These are phyloP conservation scores for Neoarthrinium moseri DNA, from an alignment of 2,329 filamentous ascomycete genomes.

Conservation along the genomic window DNA sequence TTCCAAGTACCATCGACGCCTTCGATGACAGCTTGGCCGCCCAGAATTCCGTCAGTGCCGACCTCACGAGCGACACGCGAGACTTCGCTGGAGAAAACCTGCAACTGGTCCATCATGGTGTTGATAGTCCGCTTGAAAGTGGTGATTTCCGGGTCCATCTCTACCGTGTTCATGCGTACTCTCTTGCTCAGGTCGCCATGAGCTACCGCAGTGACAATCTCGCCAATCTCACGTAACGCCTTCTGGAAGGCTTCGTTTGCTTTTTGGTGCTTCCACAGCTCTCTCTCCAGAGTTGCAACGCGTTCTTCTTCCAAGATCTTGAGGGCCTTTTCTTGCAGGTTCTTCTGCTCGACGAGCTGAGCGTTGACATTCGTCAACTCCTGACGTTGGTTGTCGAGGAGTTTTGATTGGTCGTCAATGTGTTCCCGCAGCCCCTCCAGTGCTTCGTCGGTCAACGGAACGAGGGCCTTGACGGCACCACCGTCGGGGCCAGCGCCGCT, in stretches of 20 bases:
- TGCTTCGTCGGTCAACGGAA: slow-evolving; percentile 74
- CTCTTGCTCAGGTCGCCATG: slow-evolving; percentile 96
- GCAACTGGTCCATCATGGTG: slow-evolving; percentile 97
- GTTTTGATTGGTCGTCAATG: slow-evolving; percentile 88
- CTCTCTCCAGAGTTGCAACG: slow-evolving; percentile 84
- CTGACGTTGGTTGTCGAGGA: slow-evolving; percentile 83
- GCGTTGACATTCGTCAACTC: slow-evolving; percentile 84
- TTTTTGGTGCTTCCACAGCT: slow-evolving; percentile 95
- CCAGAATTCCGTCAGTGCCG: slow-evolving; percentile 90
- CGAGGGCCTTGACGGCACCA: slow-evolving; percentile 34
- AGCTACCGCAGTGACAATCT: slow-evolving; percentile 94
- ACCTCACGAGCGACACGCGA: slow-evolving; percentile 93
- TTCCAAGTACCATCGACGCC: slow-evolving; percentile 98
- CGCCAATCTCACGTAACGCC: slow-evolving; percentile 91
- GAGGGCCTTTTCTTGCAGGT: slow-evolving; percentile 78
- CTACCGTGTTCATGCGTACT: slow-evolving; percentile 89
- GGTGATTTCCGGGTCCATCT: slow-evolving; percentile 98
- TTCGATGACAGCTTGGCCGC: slow-evolving; percentile 89
- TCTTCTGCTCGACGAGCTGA: slow-evolving; percentile 82
- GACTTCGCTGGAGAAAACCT: slow-evolving; percentile 95
- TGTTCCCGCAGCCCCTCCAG: slow-evolving; percentile 85
- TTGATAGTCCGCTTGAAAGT: slow-evolving; percentile 98
- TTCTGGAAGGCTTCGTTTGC: slow-evolving; percentile 99
- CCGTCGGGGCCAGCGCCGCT: slow-evolving; percentile 34
- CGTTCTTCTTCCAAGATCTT: slow-evolving; percentile 82